A percentile compares a stretch with the other conserved stretches of the same genome.
These are phyloP conservation scores for Aquilaria yunnanensis DNA, from an alignment of 345 rosid genomes.

Conservation along the genomic window DNA sequence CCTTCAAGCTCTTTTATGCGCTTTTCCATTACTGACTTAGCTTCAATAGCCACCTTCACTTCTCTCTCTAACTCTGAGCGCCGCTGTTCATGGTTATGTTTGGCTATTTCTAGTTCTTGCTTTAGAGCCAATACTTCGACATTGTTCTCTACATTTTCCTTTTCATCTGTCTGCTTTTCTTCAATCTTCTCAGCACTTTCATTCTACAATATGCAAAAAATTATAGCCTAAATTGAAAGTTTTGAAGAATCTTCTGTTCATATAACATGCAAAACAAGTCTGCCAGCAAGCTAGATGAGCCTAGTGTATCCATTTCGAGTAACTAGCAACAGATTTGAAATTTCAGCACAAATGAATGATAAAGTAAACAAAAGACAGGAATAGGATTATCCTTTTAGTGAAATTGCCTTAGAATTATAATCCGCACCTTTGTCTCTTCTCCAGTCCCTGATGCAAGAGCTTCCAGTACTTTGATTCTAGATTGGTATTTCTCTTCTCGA, in stretches of 20 bases:
- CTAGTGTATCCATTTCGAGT: not conserved
- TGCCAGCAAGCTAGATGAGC: not conserved
- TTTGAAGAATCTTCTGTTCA: no score
- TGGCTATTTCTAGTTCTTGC: slow-evolving; percentile 42
- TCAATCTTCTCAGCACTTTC: slow-evolving; percentile 42
- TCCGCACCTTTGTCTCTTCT: slow-evolving; percentile 61
- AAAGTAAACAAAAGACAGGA: no score
- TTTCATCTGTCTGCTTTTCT: slow-evolving; percentile 32
- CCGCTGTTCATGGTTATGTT: slow-evolving; percentile 36
- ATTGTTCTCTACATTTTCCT: slow-evolving; percentile 34
- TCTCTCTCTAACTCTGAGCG: slow-evolving; percentile 54
- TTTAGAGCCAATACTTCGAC: slow-evolving; percentile 28
- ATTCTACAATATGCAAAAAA: slow-evolving; percentile 19
- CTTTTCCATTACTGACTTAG: slow-evolving; percentile 32
- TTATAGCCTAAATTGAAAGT: no score
- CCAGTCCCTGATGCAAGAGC: slow-evolving; percentile 71
- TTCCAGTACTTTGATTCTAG: slow-evolving; percentile 83
- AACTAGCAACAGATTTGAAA: not conserved
- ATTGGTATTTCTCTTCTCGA: slow-evolving; percentile 85
- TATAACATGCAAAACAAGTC: not conserved
- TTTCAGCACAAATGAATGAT: no score
- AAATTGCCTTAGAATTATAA: slow-evolving; percentile 3
- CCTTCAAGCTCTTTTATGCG: slow-evolving; percentile 46
- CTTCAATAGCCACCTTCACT: slow-evolving; percentile 24
- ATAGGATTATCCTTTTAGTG: no score